These are phyloP conservation scores for Gloeopeniophorella convolvens DNA, from an alignment of 768 basidiomycete genomes.

Conservation along the genomic window DNA sequence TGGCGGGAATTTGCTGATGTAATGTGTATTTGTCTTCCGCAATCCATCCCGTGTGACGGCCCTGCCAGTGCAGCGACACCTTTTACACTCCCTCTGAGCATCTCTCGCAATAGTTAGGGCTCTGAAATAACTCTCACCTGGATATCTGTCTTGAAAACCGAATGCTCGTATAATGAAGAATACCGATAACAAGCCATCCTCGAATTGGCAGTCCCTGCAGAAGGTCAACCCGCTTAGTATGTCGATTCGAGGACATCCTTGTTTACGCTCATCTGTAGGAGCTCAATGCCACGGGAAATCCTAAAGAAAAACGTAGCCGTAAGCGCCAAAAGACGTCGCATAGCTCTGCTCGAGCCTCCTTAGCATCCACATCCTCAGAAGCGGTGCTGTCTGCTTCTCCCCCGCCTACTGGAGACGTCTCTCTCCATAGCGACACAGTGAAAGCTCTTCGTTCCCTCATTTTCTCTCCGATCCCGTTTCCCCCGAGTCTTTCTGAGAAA, in stretches of 20 bases:
- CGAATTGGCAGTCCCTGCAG: slow-evolving; percentile 11
- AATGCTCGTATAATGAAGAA: too few relatives aligned
- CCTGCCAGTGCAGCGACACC: too few relatives aligned
- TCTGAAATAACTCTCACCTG: too few relatives aligned
- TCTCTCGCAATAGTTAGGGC: too few relatives aligned
- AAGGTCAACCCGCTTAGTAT: slow-evolving; percentile 11
- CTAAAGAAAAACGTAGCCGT: neutral
- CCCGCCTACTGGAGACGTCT: neutral
- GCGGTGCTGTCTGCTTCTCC: neutral
- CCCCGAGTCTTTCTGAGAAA: slow-evolving; percentile 9
- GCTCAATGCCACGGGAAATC: neutral
- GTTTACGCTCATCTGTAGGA: slow-evolving; percentile 8
- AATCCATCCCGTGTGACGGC: too few relatives aligned
- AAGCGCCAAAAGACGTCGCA: neutral
- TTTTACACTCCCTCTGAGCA: too few relatives aligned
- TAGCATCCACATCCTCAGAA: slow-evolving; percentile 1
- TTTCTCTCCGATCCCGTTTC: slow-evolving; percentile 28
- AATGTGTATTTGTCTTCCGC: neutral
- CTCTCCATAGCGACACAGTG: neutral
- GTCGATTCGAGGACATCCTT: neutral
- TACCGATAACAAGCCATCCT: neutral
- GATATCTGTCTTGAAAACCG: too few relatives aligned
- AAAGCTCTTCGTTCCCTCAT: slow-evolving; percentile 9
- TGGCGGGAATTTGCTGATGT: slow-evolving; percentile 4
- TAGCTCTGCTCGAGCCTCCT: neutral